Percentiles rank a stretch among this genome's conserved stretches.
phyloP scores from a whole-genome alignment of 2,329 filamentous ascomycete species.

The Fusarium sp. region DNA sequence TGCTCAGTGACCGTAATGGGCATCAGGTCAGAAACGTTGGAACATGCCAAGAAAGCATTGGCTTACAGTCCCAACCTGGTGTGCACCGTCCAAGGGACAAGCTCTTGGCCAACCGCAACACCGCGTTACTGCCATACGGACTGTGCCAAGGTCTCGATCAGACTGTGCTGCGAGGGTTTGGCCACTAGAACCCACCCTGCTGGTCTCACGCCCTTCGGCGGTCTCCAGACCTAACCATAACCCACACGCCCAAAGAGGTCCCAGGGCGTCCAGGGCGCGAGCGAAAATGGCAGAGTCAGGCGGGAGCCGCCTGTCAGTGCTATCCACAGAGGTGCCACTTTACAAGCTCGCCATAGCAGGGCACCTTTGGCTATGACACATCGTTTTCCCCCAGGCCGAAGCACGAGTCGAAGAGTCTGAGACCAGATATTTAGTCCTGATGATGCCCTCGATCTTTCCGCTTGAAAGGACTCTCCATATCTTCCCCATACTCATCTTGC shows the following conservation, averaged over 20 bases:
- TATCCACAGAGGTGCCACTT: conserved; percentile 47
- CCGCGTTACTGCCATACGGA: conserved; percentile 8
- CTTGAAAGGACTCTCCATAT: conserved; percentile 42
- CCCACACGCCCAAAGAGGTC: conserved; percentile 42
- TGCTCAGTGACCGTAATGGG: conserved; percentile 17
- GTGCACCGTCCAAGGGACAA: conserved; percentile 26
- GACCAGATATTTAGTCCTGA: conserved; percentile 48
- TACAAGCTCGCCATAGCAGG: conserved; percentile 51
- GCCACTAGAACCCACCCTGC: conserved; percentile 28
- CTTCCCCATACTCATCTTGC: conserved; percentile 40
- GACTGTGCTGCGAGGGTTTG: conserved; percentile 36
- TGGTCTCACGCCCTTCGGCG: conserved; percentile 41
- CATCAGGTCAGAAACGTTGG: conserved; percentile 43
- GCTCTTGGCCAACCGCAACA: conserved; percentile 28
- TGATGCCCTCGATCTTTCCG: conserved; percentile 43
- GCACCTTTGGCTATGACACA: conserved; percentile 49
- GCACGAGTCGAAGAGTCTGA: conserved; percentile 34
- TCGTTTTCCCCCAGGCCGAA: conserved; percentile 45
- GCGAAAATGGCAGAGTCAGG: conserved; percentile 45
- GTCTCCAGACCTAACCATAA: conserved; percentile 38
- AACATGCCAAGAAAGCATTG: conserved; percentile 30
- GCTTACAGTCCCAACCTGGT: conserved; percentile 16
- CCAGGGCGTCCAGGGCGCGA: conserved; percentile 37
- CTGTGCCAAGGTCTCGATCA: conserved; percentile 19
- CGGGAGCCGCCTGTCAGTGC: conserved; percentile 44